Percentiles rank a stretch among this genome's conserved stretches.
These are phyloP conservation scores for Domatiomyces catenatus DNA, from an alignment of 2,329 filamentous ascomycete genomes.

Conservation along the genomic window DNA sequence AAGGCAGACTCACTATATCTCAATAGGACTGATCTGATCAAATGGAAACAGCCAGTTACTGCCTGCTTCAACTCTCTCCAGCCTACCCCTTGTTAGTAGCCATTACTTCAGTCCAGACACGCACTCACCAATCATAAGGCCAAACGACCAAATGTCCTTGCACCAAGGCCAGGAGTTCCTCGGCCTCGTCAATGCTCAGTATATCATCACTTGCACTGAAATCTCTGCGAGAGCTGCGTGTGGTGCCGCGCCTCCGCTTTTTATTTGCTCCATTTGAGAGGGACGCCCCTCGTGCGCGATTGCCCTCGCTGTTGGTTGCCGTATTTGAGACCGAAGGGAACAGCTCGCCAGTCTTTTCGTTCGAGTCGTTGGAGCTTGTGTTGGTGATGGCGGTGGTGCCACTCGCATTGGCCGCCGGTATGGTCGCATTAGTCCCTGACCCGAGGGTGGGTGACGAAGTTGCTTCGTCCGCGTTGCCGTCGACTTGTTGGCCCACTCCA, in stretches of 20 bases:
- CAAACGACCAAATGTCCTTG: constrained; percentile 84
- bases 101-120: constrained; percentile 9
- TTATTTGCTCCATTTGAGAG: constrained; percentile 6
- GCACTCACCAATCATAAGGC: constrained; percentile 77
- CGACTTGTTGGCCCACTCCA: constrained; percentile 1
- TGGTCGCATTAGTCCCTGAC: background rate
- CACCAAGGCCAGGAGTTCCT: constrained; percentile 63
- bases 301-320: constrained; percentile 11
- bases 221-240: constrained; percentile 31
- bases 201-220: constrained; percentile 54
- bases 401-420: no score
- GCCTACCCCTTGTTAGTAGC: constrained; percentile 29
- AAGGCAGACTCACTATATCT: constrained; percentile 75
- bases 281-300: constrained; percentile 6
- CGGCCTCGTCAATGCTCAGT: constrained; percentile 58
- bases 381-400: background rate
- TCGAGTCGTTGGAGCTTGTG: background rate
- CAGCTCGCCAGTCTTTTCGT: background rate
- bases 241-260: constrained; percentile 30
- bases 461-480: constrained; percentile 8
- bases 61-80: constrained; percentile 75
- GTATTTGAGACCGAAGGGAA: background rate
- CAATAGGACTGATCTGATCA: constrained; percentile 85
- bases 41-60: constrained; percentile 96
- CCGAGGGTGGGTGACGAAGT: background rate